Conservation (phyloP, 2,329 filamentous ascomycete species). For the Trichoderma endophyticum region DNA sequence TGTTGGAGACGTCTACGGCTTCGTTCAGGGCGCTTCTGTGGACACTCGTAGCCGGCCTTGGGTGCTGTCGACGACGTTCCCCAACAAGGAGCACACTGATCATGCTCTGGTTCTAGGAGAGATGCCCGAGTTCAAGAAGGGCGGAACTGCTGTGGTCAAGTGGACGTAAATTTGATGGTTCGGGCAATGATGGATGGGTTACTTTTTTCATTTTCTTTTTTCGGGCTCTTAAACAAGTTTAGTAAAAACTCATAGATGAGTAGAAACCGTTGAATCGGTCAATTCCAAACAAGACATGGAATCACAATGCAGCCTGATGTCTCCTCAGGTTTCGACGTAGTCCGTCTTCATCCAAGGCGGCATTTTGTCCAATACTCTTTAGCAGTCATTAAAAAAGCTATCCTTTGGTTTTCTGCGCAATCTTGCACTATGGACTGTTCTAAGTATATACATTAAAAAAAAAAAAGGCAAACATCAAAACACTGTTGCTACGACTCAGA, state of each 20-base stretch:
- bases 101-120: constrained; percentile 57
- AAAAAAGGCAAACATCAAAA: background rate
- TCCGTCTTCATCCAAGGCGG: too few relatives aligned
- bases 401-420: background rate
- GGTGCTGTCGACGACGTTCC: constrained; percentile 79
- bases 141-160: constrained; percentile 64
- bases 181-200: background rate
- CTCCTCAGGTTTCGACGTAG: background rate
- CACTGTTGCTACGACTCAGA: background rate
- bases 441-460: constrained; percentile 5
- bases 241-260: constrained; percentile 14
- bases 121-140: constrained; percentile 62
- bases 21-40: constrained; percentile 63
- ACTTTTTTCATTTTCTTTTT: background rate
- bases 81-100: constrained; percentile 75
- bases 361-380: background rate
- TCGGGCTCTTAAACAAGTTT: background rate
- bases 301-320: background rate
- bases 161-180: constrained; percentile 37
- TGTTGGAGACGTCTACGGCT: constrained; percentile 72
- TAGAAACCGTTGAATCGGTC: background rate
- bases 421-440: background rate
- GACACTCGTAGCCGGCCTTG: constrained; percentile 58
- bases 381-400: background rate
- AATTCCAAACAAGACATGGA: background rate